Percentiles rank a stretch among this genome's conserved stretches.
phyloP scores from a whole-genome alignment of 306 rosid genomes.

The Fragaria ananassa region DNA sequence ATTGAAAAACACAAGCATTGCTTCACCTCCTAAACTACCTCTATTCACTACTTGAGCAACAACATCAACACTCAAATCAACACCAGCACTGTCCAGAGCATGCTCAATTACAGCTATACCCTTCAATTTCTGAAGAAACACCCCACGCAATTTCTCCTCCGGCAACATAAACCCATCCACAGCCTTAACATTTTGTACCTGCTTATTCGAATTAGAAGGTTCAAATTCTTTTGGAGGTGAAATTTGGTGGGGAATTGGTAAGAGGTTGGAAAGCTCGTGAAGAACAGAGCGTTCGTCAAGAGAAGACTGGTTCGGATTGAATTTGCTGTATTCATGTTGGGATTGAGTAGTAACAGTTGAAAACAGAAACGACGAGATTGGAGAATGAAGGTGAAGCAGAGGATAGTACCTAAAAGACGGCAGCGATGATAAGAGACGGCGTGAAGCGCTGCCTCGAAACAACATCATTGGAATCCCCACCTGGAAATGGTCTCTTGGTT shows the following conservation, averaged over 20 bases:
- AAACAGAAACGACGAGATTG: conserved; percentile 24
- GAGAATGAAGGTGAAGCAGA: conserved; percentile 12
- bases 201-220: conserved; percentile 10
- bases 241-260: conserved; percentile 26
- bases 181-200: conserved; percentile 12
- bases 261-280: conserved; percentile 46
- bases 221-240: not conserved
- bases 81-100: conserved; percentile 45
- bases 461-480: not conserved
- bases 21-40: conserved; percentile 66
- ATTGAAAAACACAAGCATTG: conserved; percentile 66
- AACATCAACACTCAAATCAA: conserved; percentile 45
- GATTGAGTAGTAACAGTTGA: conserved; percentile 33
- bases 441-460: conserved; percentile 4
- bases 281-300: conserved; percentile 49
- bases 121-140: conserved; percentile 71
- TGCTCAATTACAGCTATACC: conserved; percentile 60
- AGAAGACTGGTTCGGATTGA: not conserved
- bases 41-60: conserved; percentile 45
- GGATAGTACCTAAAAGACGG: conserved; percentile 13
- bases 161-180: conserved; percentile 63
- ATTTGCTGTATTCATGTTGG: not conserved
- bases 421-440: conserved; percentile 13
- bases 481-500: too few relatives aligned
- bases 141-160: conserved; percentile 70